Percentiles rank a stretch among this genome's conserved stretches.
These are phyloP conservation scores for Fagopyrum tataricum DNA, from an alignment of 148 eudicot genomes.

Conservation along the genomic window DNA sequence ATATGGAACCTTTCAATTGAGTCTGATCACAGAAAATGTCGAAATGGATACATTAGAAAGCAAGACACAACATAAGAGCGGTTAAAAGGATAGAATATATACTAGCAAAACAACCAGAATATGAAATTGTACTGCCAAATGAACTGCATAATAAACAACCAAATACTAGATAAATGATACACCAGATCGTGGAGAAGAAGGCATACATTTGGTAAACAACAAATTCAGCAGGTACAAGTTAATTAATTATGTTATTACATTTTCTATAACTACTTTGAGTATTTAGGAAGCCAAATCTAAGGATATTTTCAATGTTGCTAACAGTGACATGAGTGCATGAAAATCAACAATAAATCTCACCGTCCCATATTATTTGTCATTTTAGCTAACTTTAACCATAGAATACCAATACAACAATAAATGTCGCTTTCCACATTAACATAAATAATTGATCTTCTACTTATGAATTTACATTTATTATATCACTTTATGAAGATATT, in stretches of 20 bases:
- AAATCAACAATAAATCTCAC: not conserved
- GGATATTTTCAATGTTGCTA: not conserved
- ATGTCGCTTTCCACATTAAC: not conserved
- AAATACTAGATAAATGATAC: not conserved
- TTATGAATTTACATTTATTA: not conserved
- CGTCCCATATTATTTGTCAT: not conserved
- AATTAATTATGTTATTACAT: not conserved
- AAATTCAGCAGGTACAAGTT: not conserved
- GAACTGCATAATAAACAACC: not conserved
- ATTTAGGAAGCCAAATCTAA: not conserved
- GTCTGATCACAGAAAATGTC: conserved; percentile 42
- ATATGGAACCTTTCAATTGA: conserved; percentile 94
- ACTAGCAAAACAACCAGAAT: not conserved
- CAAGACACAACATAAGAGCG: not conserved
- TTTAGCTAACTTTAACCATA: too few species aligned
- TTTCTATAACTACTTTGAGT: not conserved
- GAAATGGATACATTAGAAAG: not conserved
- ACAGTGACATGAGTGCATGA: not conserved
- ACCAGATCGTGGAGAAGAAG: not conserved
- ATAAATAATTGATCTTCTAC: not conserved
- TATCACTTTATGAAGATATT: not conserved
- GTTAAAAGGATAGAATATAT: not conserved
- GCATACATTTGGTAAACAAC: not conserved
- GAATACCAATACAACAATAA: not conserved
- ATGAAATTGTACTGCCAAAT: not conserved